Base-by-base conservation (phyloP, 1,284 basidiomycete genomes). In the Trichosporon coremiiforme region DNA sequence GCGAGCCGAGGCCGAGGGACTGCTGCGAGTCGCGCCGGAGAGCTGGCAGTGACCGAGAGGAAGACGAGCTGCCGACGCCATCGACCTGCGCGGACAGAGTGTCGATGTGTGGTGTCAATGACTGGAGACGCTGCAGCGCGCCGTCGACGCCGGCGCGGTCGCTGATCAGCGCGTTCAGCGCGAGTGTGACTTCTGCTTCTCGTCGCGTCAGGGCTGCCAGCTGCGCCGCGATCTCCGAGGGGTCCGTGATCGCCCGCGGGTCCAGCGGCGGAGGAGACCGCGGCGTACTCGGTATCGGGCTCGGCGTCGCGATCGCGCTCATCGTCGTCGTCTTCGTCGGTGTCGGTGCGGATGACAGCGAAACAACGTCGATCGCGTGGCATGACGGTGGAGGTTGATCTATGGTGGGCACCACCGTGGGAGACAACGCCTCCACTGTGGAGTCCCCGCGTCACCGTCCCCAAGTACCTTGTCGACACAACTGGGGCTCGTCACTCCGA, bases 121-220 rank as follows among this genome's bases (percentile, higher is more conserved):
- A 80, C 60, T 89, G 86, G 6, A 96, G 85, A 31, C 89, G 88
- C 8, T 83, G 76, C 47, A 95, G 85, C 20, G 93, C 90, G 29
- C 84, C 79, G 45, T 89, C 82, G 65, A 95, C 89, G 10, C 90
- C 89, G 22, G 89, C 87, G 65, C 88, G 86, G 69, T 90, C 86
- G 55, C 90, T 88, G 22, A 96, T 86, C 31, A 95, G 85, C 63
- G 88, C 86, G 4, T 91, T 86, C 65, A 96, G 88, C n/a, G 90
- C 89, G 66, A 87, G 86, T 12, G 93, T 92, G 17, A 95, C 87
- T 31, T 90, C 86, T 41, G 90, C 86, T 77, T 95, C 93, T 79
- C 92, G 89, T 12, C 89, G 88, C 75, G 94, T 89, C 45, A 93
- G 88, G 25, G 87, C 86, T 7, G 84, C 78, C 4, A 86, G 79